Conservation (phyloP, 1,284 basidiomycete genomes). For the Earliella scabrosa region DNA sequence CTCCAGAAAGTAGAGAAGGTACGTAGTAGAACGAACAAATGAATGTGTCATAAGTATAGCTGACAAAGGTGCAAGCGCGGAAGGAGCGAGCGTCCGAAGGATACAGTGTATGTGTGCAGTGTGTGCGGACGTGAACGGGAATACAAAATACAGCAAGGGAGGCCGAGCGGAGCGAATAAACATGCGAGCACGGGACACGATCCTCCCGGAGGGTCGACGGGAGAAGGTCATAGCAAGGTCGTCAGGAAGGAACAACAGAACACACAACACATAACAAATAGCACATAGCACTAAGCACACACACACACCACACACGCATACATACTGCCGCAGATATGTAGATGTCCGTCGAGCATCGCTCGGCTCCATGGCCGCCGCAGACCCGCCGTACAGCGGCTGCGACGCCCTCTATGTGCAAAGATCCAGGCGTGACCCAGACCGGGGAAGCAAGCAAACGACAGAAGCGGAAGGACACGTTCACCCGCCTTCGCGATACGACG, state of each 20-base stretch:
- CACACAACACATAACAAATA: too few species aligned
- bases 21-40: neutral
- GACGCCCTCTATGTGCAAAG: too few species aligned
- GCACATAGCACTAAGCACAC: too few species aligned
- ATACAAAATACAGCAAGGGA: neutral
- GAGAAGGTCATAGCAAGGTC: neutral
- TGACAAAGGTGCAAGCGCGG: neutral
- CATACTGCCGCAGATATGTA: too few species aligned
- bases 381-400: too few species aligned
- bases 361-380: too few species aligned
- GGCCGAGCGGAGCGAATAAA: neutral
- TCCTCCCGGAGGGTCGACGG: neutral
- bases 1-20: too few species aligned
- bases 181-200: neutral
- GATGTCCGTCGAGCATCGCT: too few species aligned
- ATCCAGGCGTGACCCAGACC: too few species aligned
- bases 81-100: neutral
- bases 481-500: slow-evolving; percentile 13
- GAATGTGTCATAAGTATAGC: neutral
- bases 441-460: too few species aligned
- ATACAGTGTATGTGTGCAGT: neutral
- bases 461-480: neutral
- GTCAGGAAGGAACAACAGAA: neutral
- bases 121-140: neutral
- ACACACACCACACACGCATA: too few species aligned